Evolutionary conservation across 495 filamentous ascomycete genomes (phyloP).

Genomic region (Aspergillus funiculosus): DNA sequence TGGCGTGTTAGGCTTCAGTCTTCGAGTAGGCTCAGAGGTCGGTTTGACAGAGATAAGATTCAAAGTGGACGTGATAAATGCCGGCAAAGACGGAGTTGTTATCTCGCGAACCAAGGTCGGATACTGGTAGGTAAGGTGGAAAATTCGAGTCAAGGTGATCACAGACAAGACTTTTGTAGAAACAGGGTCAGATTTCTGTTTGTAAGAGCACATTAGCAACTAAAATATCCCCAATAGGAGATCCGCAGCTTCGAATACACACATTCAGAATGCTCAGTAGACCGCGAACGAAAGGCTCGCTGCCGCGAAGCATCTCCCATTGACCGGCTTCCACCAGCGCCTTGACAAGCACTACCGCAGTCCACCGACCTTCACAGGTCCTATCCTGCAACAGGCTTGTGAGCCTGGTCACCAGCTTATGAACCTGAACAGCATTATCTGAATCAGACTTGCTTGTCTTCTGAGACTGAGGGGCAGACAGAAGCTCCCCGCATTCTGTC

Average conservation of each 20-base stretch:
- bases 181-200: conserved; percentile 66
- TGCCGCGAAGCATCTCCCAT: conserved; percentile 66
- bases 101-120: conserved; percentile 80
- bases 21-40: conserved; percentile 36
- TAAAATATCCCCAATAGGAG: conserved; percentile 1
- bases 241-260: no score
- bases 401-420: conserved; percentile 74
- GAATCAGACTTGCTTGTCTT: conserved; percentile 51
- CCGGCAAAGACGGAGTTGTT: conserved; percentile 72
- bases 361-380: conserved; percentile 64
- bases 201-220: conserved; percentile 5
- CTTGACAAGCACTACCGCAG: conserved; percentile 71
- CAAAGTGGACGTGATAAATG: conserved; percentile 66
- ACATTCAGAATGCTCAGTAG: conserved; percentile 67
- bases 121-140: conserved; percentile 71
- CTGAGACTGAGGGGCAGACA: conserved; percentile 45
- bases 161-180: conserved; percentile 66
- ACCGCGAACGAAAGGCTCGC: conserved; percentile 65
- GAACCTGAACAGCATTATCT: conserved; percentile 58
- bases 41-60: conserved; percentile 53
- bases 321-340: conserved; percentile 73
- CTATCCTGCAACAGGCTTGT: conserved; percentile 69
- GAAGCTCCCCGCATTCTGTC: conserved; percentile 51
- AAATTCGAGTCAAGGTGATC: conserved; percentile 73
- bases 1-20: conserved; percentile 37